A percentile compares a stretch with the other conserved stretches of the same genome.
These are phyloP conservation scores for Annulohypoxylon truncatum DNA, from an alignment of 2,329 filamentous ascomycete genomes.

Conservation along the genomic window DNA sequence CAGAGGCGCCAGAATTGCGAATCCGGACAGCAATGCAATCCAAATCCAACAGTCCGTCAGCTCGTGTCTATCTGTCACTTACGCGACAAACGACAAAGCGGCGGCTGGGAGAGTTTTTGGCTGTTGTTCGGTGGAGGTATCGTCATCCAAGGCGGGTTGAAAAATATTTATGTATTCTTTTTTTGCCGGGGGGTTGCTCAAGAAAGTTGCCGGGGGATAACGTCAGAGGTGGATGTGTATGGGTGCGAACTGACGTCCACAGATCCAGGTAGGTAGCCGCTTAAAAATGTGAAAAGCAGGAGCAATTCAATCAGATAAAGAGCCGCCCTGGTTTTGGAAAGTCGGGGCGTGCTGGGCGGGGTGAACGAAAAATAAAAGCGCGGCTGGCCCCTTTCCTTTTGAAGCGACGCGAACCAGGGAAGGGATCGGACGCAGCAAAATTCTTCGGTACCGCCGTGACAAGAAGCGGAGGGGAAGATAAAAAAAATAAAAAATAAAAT, in stretches of 20 bases:
- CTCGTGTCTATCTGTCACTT: slow-evolving; percentile 38
- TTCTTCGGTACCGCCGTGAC: slow-evolving; percentile 36
- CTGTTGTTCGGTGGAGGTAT: slow-evolving; percentile 23
- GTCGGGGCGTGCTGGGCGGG: slow-evolving; percentile 18
- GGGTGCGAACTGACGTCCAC: slow-evolving; percentile 12
- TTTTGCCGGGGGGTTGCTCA: background rate
- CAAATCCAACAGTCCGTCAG: slow-evolving; percentile 33
- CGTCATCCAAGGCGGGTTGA: slow-evolving; percentile 34
- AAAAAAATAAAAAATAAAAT: slow-evolving; percentile 20
- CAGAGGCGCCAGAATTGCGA: slow-evolving; percentile 30
- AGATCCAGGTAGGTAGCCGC: slow-evolving; percentile 22
- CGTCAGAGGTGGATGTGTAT: slow-evolving; percentile 19
- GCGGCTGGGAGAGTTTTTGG: slow-evolving; percentile 28
- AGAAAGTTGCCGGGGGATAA: slow-evolving; percentile 26
- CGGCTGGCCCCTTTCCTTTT: slow-evolving; percentile 39
- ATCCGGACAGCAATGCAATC: slow-evolving; percentile 26
- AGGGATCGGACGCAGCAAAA: slow-evolving; percentile 33
- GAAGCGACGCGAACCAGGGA: slow-evolving; percentile 31
- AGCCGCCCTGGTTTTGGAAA: slow-evolving; percentile 35
- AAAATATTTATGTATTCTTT: slow-evolving; percentile 29
- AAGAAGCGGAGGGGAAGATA: slow-evolving; percentile 24
- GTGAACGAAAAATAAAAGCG: slow-evolving; percentile 39
- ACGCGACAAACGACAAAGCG: slow-evolving; percentile 41
- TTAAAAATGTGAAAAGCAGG: slow-evolving; percentile 16
- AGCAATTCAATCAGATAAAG: slow-evolving; percentile 31